phyloP scores from a whole-genome alignment of 2,329 filamentous ascomycete genomes.

The Aspergillus latus region DNA sequence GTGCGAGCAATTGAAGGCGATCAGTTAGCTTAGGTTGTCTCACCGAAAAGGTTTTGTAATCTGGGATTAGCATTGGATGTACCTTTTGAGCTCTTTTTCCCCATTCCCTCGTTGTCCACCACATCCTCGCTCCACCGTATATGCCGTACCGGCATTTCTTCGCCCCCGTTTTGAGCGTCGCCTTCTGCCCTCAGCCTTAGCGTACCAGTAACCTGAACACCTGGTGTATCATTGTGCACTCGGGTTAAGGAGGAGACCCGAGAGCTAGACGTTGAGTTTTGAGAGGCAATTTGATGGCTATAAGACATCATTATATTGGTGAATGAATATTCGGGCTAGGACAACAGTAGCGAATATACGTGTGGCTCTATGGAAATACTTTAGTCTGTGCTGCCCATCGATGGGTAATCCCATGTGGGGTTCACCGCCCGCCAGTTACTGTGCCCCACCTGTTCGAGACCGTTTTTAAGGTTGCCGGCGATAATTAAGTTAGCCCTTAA shows the following conservation, averaged over 20 bases:
- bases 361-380: no score
- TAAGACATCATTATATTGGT: constrained; percentile 32
- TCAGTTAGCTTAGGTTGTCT: constrained; percentile 2
- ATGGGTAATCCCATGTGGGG: background rate
- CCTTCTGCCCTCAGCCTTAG: constrained; percentile 33
- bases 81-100: constrained; percentile 94
- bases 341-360: no score
- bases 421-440: no score
- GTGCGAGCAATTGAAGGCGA: background rate
- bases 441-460: background rate
- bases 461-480: background rate
- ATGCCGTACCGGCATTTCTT: constrained; percentile 51
- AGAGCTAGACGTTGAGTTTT: constrained; percentile 16
- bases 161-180: constrained; percentile 9
- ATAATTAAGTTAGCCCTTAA: no score
- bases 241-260: constrained; percentile 29
- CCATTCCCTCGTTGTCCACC: constrained; percentile 91
- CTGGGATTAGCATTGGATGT: constrained; percentile 17
- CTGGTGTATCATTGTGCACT: constrained; percentile 20
- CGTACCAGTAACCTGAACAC: constrained; percentile 29
- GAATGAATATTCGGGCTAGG: background rate
- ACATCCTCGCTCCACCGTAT: constrained; percentile 94
- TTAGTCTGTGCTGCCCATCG: no score
- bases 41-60: background rate
- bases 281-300: constrained; percentile 28